These are phyloP conservation scores for Pythium diclinum DNA, from an alignment of 352 stramenopile genomes.

Conservation along the genomic window DNA sequence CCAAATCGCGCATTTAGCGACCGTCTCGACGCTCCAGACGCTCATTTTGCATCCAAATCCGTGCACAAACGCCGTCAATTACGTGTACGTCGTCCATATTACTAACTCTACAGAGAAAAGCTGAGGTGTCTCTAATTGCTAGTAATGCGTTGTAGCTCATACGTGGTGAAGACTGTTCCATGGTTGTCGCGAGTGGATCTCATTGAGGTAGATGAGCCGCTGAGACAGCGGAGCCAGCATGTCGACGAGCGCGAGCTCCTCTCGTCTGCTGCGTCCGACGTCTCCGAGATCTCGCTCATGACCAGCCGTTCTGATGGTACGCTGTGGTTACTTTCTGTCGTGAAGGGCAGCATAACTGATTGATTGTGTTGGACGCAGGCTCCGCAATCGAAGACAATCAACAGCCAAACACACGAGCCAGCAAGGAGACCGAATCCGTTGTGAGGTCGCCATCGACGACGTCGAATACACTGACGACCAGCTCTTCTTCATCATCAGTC, in stretches of 20 bases:
- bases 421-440: not conserved
- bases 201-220: conserved; percentile 37
- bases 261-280: conserved; percentile 38
- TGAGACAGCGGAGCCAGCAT: conserved; percentile 46
- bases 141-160: conserved; percentile 5
- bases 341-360: not conserved
- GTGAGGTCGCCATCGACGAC: not conserved
- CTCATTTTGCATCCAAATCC: conserved; percentile 71
- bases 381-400: not conserved
- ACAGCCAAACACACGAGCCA: not conserved
- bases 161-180: conserved; percentile 41
- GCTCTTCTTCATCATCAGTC: not conserved
- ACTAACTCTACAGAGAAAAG: too few species aligned
- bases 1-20: conserved; percentile 47
- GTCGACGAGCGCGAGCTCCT: conserved; percentile 31
- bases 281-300: conserved; percentile 34
- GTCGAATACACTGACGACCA: not conserved
- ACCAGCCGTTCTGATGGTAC: conserved; percentile 26
- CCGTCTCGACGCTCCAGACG: conserved; percentile 39
- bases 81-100: conserved; percentile 33
- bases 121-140: too few species aligned
- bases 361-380: not conserved
- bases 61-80: conserved; percentile 47
- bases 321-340: not conserved
- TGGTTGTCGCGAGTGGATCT: conserved; percentile 53